Base-by-base conservation (phyloP, 2,329 filamentous ascomycete species). In the Trichothecium roseum region DNA sequence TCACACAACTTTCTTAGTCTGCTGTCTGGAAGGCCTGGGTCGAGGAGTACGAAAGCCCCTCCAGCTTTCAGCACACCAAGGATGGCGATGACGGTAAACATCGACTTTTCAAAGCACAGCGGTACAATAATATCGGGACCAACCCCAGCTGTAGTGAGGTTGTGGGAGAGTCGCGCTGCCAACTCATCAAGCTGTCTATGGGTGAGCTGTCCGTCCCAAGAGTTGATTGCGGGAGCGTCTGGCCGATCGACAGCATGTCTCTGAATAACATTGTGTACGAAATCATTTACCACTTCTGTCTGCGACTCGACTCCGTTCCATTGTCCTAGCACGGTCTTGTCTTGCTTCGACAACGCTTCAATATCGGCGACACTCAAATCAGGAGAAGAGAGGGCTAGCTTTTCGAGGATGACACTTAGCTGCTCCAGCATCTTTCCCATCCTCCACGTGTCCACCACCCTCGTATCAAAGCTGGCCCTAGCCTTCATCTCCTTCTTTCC, bases 41-140 rank as follows among this genome's bases (percentile, higher is more conserved):
- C 43, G 10, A 48, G 31, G 5, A 42, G 42, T 5, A 44, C 42
- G 37, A 42, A 51, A 8, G 42, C 49, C n/a, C 44, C 45, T 15
- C 49, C 49, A 15, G 43, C 37, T 30, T 48, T 44, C 17, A 48
- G 30, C 9, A 48, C 36, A 6, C 32, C 46, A 12, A 49, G 20
- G 17, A 48, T 44, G 3, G 38, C 37, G 2, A 44, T 34, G 4
- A 43, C 34, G 9, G 41, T 36, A 36, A 29, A 39, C 6, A n/a
- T n/a, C 4, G 42, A 45, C 39, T 47, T 48, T n/a, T 42, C 38
- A 20, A 47, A 42, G 17, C 37, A 42, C 4, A 48, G 34, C 1
- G 44, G 44, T 12, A 47, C 36, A 10, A 42, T 32, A n/a, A n/a
- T 18, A 9, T 37, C 44, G 27, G 20, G 28, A 8, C 38, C 35